phyloP scores from a whole-genome alignment of 768 basidiomycete genomes.

The Tricholoma saponaceum region DNA sequence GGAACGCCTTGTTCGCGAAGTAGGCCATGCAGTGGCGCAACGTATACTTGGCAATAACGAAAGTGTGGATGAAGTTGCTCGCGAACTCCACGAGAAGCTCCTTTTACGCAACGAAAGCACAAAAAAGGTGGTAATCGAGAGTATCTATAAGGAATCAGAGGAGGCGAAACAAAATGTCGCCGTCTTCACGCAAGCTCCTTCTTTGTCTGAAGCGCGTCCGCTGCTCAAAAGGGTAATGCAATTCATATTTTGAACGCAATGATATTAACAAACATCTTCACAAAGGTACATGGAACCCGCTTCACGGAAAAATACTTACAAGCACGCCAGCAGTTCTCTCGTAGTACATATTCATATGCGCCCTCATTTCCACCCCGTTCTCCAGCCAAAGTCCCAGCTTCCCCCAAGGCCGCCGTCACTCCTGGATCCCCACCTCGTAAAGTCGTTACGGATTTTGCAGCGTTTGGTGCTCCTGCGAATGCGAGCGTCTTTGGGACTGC shows the following conservation, averaged over 20 bases:
- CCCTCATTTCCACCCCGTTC: slow-evolving; percentile 43
- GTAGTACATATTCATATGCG: slow-evolving; percentile 53
- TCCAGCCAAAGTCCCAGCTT: slow-evolving; percentile 36
- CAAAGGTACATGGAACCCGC: slow-evolving; percentile 86
- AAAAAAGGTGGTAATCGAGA: slow-evolving; percentile 94
- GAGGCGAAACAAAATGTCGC: slow-evolving; percentile 89
- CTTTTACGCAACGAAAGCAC: slow-evolving; percentile 93
- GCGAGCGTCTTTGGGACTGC: slow-evolving; percentile 83
- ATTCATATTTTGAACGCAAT: slow-evolving; percentile 5
- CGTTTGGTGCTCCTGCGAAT: slow-evolving; percentile 73
- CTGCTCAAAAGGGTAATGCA: slow-evolving; percentile 67
- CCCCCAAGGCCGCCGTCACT: slow-evolving; percentile 29
- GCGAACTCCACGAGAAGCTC: slow-evolving; percentile 88
- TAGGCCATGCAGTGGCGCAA: slow-evolving; percentile 89
- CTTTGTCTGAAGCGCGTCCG: slow-evolving; percentile 70
- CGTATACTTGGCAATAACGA: slow-evolving; percentile 91
- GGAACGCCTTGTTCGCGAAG: slow-evolving; percentile 93
- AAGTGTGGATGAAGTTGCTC: slow-evolving; percentile 94
- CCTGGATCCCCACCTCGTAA: slow-evolving; percentile 76
- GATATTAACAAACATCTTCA: slow-evolving; percentile 8
- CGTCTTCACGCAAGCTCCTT: slow-evolving; percentile 72
- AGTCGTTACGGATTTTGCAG: slow-evolving; percentile 84
- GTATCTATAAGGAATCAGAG: slow-evolving; percentile 89
- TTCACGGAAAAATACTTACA: slow-evolving; percentile 96
- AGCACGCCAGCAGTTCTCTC: slow-evolving; percentile 55